Evolutionary conservation across 768 basidiomycete genomes (phyloP).

Genomic region (Mycena chlorophos): DNA sequence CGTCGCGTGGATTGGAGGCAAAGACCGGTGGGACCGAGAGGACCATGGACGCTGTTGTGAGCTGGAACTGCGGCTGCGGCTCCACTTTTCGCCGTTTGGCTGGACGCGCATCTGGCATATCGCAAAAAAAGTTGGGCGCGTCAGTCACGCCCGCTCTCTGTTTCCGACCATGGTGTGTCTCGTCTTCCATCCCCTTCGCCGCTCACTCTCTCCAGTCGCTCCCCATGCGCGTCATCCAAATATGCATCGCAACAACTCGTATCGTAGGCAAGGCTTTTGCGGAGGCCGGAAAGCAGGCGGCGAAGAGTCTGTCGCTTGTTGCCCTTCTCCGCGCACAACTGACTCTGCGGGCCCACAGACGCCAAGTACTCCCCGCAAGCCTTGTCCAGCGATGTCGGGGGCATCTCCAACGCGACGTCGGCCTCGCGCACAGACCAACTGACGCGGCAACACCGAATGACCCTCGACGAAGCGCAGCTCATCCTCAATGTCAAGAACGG

Average conservation of each 20-base stretch:
- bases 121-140: conserved; percentile 3
- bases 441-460: conserved; percentile 87
- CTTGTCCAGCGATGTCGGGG: conserved; percentile 67
- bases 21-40: conserved; percentile 84
- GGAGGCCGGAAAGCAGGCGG: conserved; percentile 89
- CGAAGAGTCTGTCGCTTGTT: conserved; percentile 56
- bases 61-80: conserved; percentile 49
- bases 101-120: conserved; percentile 24
- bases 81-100: conserved; percentile 41
- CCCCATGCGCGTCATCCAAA: conserved; percentile 78
- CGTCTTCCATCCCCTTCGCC: not conserved
- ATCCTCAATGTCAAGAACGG: conserved; percentile 86
- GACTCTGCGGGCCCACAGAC: conserved; percentile 53
- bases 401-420: conserved; percentile 72
- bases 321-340: conserved; percentile 1
- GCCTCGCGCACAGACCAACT: conserved; percentile 78
- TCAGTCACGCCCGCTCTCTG: conserved; percentile 1
- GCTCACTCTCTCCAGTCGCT: conserved; percentile 56
- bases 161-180: conserved; percentile 6
- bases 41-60: conserved; percentile 63
- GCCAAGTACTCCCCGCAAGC: conserved; percentile 78
- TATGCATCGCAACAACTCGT: conserved; percentile 70
- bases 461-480: conserved; percentile 89
- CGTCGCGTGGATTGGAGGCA: conserved; percentile 65
- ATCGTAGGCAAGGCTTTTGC: conserved; percentile 90